Evolutionary conservation across 2,329 filamentous ascomycete genomes (phyloP).

Genomic region (Cordyceps javanica): DNA sequence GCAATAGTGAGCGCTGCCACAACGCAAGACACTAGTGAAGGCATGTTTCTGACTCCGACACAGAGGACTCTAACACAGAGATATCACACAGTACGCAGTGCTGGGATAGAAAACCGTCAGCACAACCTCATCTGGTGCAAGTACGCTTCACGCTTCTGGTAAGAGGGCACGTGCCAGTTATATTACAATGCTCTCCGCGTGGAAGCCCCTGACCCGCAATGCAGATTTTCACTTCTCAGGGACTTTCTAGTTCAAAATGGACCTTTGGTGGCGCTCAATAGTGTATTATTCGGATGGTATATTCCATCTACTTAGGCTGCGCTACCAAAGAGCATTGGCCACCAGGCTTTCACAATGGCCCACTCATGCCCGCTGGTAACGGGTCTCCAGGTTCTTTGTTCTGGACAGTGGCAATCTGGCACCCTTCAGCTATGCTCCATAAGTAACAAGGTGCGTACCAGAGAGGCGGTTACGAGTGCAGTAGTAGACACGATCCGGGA

Average conservation of each 20-base stretch:
- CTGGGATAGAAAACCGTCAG: not conserved
- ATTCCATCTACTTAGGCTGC: not conserved
- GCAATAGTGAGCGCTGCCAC: conserved; percentile 8
- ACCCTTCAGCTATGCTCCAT: too few relatives aligned
- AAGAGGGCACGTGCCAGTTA: not conserved
- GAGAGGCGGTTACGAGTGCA: too few relatives aligned
- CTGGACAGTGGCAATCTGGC: too few relatives aligned
- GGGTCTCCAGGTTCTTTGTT: too few relatives aligned
- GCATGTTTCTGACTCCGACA: not conserved
- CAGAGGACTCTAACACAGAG: not conserved
- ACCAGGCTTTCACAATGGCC: too few relatives aligned
- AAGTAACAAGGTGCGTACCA: too few relatives aligned
- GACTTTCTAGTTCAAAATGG: not conserved
- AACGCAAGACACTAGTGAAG: not conserved
- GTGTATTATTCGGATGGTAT: not conserved
- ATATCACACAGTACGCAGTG: not conserved
- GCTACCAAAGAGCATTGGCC: too few relatives aligned
- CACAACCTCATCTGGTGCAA: too few relatives aligned
- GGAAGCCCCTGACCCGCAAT: not conserved
- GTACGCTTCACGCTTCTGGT: not conserved
- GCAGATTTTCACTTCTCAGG: not conserved
- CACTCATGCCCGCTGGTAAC: too few relatives aligned
- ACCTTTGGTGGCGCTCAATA: not conserved
- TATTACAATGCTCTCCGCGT: not conserved
- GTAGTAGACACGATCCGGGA: too few relatives aligned